These are phyloP conservation scores for Candida neerlandica DNA, from an alignment of 1,139 yeast species.

Conservation along the genomic window DNA sequence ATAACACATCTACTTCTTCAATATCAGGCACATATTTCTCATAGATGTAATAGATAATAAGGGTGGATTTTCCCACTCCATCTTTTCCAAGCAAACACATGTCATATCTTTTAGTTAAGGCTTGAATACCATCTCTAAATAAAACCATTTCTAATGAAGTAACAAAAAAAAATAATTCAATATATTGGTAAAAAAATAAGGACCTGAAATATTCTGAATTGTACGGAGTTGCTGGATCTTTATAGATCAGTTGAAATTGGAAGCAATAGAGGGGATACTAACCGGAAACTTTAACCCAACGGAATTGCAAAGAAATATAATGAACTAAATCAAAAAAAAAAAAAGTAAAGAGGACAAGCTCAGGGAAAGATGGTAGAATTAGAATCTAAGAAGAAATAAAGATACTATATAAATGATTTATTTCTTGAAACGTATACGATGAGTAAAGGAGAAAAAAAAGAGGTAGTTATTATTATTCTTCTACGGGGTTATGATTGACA, in stretches of 20 bases:
- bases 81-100: conserved; percentile 36
- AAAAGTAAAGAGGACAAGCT: not conserved
- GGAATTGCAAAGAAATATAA: too few relatives aligned
- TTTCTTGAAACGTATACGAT: not conserved
- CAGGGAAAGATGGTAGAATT: not conserved
- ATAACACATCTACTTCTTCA: conserved; percentile 32
- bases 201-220: not conserved
- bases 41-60: conserved; percentile 30
- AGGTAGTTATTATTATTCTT: too few relatives aligned
- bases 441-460: too few relatives aligned
- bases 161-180: not conserved
- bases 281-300: too few relatives aligned
- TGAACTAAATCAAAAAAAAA: not conserved
- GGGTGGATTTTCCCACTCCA: conserved; percentile 34
- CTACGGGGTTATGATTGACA: too few relatives aligned
- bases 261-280: too few relatives aligned
- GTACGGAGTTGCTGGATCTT: too few relatives aligned
- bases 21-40: conserved; percentile 22
- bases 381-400: not conserved
- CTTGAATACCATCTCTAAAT: conserved; percentile 18
- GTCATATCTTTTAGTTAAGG: conserved; percentile 31
- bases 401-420: not conserved
- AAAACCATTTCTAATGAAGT: not conserved
- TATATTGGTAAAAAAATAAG: not conserved
- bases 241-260: too few relatives aligned